phyloP scores from a whole-genome alignment of 345 rosid genomes.

The Odontarrhena argentea region DNA sequence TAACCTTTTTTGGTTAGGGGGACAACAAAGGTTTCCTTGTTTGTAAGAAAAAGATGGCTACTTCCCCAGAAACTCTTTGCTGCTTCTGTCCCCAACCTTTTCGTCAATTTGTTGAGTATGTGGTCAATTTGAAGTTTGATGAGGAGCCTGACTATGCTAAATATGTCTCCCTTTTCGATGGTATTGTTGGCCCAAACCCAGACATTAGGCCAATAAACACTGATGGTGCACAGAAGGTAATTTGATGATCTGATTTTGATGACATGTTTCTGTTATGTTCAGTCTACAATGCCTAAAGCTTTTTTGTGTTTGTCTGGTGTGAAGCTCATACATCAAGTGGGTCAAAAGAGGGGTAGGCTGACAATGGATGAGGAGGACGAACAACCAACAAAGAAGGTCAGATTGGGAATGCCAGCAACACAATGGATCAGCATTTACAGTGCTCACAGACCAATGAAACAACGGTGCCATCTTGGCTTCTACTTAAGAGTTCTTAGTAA shows the following conservation, averaged over 20 bases:
- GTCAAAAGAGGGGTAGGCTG: conserved; percentile 91
- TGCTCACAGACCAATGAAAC: conserved; percentile 97
- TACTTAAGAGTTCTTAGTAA: conserved; percentile 19
- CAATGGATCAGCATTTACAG: conserved; percentile 98
- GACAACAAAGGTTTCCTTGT: conserved; percentile 95
- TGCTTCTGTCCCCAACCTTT: conserved; percentile 90
- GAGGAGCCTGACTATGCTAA: conserved; percentile 98
- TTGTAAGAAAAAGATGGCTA: conserved; percentile 98
- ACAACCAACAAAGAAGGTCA: conserved; percentile 91
- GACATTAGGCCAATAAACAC: conserved; percentile 95
- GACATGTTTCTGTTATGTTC: conserved; percentile 13
- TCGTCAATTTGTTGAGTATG: conserved; percentile 85
- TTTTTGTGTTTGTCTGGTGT: conserved; percentile 37
- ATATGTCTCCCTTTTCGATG: conserved; percentile 88
- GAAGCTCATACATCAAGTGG: conserved; percentile 92
- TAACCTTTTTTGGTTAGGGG: conserved; percentile 57
- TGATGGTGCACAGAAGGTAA: conserved; percentile 96
- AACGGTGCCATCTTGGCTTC: conserved; percentile 54
- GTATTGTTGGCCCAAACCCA: conserved; percentile 88
- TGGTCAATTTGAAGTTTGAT: conserved; percentile 89
- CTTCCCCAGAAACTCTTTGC: conserved; percentile 90
- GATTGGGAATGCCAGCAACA: conserved; percentile 98
- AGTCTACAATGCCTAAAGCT: conserved; percentile 8
- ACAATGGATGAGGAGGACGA: conserved; percentile 89
- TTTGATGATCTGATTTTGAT: conserved; percentile 21